These are phyloP conservation scores for Zygnema cylindricum DNA, from an alignment of 139 green algal genomes.

Conservation along the genomic window DNA sequence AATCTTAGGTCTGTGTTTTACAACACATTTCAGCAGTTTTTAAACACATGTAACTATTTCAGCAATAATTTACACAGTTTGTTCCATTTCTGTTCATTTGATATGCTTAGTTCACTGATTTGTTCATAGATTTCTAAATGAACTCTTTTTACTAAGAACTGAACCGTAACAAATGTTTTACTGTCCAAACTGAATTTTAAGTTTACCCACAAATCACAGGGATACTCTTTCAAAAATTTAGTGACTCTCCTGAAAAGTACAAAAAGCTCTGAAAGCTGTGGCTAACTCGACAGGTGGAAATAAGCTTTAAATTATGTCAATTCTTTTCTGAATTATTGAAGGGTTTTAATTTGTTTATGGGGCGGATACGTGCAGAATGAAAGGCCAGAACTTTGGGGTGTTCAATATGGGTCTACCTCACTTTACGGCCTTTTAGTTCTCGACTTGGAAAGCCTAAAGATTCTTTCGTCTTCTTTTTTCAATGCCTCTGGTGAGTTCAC, in stretches of 20 bases:
- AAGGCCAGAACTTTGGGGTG: neutral
- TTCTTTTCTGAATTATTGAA: neutral
- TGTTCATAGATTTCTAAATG: too few species aligned
- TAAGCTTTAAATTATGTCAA: neutral
- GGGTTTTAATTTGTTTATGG: neutral
- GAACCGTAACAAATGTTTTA: too few species aligned
- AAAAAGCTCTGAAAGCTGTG: neutral
- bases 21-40: neutral
- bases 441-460: neutral
- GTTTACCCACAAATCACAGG: too few species aligned
- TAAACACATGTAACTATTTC: neutral
- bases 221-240: neutral
- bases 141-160: too few species aligned
- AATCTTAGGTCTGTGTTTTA: neutral
- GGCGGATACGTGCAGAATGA: neutral
- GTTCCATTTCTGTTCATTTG: neutral
- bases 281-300: neutral
- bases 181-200: too few species aligned
- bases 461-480: constrained; percentile 12
- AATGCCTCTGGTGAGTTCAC: neutral
- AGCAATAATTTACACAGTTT: neutral
- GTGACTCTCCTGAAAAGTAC: neutral
- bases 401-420: neutral
- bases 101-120: too few species aligned
- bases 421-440: neutral